These are phyloP conservation scores for Patellaria atrata DNA, from an alignment of 495 filamentous ascomycete species.

Conservation along the genomic window DNA sequence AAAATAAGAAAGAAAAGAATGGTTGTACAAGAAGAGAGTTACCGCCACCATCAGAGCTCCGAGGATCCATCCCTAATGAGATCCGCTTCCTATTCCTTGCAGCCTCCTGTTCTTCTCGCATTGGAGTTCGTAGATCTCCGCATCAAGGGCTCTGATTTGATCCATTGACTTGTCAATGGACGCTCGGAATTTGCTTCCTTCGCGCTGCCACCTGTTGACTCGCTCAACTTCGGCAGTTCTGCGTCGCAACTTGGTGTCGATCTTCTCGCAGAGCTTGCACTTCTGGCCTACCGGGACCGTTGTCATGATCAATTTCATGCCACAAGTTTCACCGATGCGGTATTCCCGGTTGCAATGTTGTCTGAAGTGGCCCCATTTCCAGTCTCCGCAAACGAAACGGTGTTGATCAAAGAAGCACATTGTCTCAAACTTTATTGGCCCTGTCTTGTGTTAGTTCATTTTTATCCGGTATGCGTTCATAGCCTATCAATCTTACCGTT, in stretches of 20 bases:
- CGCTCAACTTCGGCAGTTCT: constrained; percentile 60
- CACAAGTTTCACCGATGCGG: constrained; percentile 94
- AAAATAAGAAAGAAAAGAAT: constrained; percentile 10
- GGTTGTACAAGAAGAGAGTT: constrained; percentile 22
- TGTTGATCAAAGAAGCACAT: constrained; percentile 57
- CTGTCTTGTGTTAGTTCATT: no score
- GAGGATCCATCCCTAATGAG: background rate
- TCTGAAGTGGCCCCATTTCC: constrained; percentile 90
- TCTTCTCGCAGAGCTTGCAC: constrained; percentile 82
- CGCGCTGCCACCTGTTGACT: constrained; percentile 65
- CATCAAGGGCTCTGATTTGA: constrained; percentile 45
- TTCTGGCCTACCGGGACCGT: constrained; percentile 42
- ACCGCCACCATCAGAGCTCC: constrained; percentile 12
- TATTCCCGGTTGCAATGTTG: constrained; percentile 94
- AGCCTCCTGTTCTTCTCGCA: constrained; percentile 33
- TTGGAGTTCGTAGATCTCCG: constrained; percentile 45
- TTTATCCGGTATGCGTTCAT: no score
- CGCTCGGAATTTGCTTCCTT: constrained; percentile 50
- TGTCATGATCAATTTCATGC: constrained; percentile 77
- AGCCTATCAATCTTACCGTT: no score
- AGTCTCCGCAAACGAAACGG: constrained; percentile 64
- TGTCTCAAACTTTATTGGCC: no score
- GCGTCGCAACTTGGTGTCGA: constrained; percentile 72
- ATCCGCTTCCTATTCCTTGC: constrained; percentile 21
- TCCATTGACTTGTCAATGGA: constrained; percentile 66